Conservation (phyloP, 805 yeast genomes). For the Candida lessepsii region DNA sequence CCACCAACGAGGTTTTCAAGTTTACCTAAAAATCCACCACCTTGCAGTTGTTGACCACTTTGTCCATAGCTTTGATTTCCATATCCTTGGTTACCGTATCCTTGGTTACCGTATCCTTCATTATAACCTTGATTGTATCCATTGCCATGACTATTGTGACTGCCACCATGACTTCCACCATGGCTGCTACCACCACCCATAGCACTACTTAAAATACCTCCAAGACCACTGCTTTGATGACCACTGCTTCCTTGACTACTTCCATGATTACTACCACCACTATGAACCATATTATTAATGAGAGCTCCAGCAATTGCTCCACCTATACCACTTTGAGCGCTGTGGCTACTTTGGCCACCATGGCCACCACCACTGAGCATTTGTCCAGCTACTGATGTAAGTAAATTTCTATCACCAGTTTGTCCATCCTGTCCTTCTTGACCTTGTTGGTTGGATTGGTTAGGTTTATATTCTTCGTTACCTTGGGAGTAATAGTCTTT, state of each 20-base stretch:
- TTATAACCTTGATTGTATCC: constrained; percentile 13
- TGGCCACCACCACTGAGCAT: constrained; percentile 46
- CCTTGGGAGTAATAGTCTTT: constrained; percentile 41
- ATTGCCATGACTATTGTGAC: background rate
- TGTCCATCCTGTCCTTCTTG: constrained; percentile 25
- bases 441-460: constrained; percentile 17
- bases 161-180: background rate
- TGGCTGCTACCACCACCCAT: constrained; percentile 21
- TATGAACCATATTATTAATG: constrained; percentile 25
- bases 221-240: constrained; percentile 11
- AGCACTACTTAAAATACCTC: constrained; percentile 15
- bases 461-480: constrained; percentile 13
- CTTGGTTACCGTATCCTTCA: constrained; percentile 8
- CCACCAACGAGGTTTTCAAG: constrained; percentile 8
- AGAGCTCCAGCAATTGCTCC: constrained; percentile 56
- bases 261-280: constrained; percentile 17
- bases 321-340: constrained; percentile 44
- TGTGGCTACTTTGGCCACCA: constrained; percentile 24
- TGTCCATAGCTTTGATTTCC: constrained; percentile 4
- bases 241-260: too few species aligned
- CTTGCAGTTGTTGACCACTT: background rate
- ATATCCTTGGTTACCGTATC: background rate
- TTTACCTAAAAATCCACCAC: constrained; percentile 12
- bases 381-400: constrained; percentile 49
- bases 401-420: constrained; percentile 36